Evolutionary conservation across 176 grass and related monocot species (phyloP).

Genomic region (Themeda triandra): DNA sequence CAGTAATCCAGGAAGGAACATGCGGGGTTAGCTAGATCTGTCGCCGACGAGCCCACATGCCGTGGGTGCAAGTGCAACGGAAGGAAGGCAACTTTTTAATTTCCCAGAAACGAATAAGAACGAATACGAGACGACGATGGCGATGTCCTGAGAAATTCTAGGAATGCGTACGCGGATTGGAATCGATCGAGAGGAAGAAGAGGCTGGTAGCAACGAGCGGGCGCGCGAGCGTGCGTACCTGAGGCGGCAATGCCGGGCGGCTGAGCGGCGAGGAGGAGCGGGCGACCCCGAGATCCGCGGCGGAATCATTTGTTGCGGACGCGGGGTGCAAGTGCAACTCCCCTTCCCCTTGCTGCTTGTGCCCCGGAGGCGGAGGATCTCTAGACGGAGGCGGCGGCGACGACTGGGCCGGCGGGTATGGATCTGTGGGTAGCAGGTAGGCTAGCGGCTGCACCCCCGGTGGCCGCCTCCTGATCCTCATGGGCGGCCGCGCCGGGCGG

Average conservation of each 20-base stretch:
- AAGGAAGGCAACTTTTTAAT: background rate
- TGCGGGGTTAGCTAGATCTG: constrained; percentile 19
- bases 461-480: constrained; percentile 87
- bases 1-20: constrained; percentile 5
- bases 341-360: constrained; percentile 1
- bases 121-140: background rate
- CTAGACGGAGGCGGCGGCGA: background rate
- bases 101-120: background rate
- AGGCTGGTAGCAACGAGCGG: background rate
- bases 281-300: constrained; percentile 39
- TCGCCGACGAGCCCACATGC: background rate
- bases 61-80: constrained; percentile 20
- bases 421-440: constrained; percentile 43
- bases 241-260: constrained; percentile 27
- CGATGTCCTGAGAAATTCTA: background rate
- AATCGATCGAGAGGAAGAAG: background rate
- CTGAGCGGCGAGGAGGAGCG: constrained; percentile 12
- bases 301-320: constrained; percentile 2
- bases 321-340: constrained; percentile 53
- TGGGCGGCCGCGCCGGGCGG: background rate
- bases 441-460: constrained; percentile 20
- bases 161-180: background rate
- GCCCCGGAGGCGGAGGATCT: background rate
- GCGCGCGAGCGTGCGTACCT: constrained; percentile 5
- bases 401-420: constrained; percentile 4